A percentile compares a stretch with the other conserved stretches of the same genome.
Evolutionary conservation across 1,284 basidiomycete species (phyloP).

Genomic region (Exobasidium rhododendri): DNA sequence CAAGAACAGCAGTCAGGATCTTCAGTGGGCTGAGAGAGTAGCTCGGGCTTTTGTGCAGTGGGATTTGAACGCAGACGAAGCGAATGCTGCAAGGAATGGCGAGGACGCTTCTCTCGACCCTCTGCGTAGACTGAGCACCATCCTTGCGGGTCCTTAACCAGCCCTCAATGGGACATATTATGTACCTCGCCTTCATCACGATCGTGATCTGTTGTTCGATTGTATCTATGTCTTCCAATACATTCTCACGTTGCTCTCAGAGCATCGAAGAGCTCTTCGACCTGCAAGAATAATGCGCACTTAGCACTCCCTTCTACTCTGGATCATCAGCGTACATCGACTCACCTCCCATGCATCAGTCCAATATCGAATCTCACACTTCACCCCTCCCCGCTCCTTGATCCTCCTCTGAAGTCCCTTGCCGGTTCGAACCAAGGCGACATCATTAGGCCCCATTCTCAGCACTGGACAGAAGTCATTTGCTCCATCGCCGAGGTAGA

Average conservation of each 20-base stretch:
- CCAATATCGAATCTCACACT: slow-evolving; percentile 48
- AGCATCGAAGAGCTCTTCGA: slow-evolving; percentile 17
- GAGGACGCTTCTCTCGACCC: neutral
- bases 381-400: slow-evolving; percentile 32
- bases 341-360: slow-evolving; percentile 50
- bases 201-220: neutral
- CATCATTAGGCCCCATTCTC: slow-evolving; percentile 60
- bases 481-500: slow-evolving; percentile 89
- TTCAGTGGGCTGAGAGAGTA: neutral
- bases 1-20: neutral
- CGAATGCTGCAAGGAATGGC: neutral
- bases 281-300: neutral
- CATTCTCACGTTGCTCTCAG: neutral
- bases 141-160: neutral
- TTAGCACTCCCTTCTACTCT: neutral
- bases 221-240: neutral
- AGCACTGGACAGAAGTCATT: slow-evolving; percentile 95
- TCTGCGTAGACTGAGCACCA: neutral
- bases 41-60: neutral
- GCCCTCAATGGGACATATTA: neutral
- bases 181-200: too few species aligned
- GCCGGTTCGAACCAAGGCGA: slow-evolving; percentile 48
- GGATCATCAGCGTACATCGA: neutral
- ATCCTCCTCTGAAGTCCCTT: slow-evolving; percentile 51
- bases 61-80: slow-evolving; percentile 1